phyloP scores from a whole-genome alignment of 805 yeast genomes.

The Candida peoriensis region DNA sequence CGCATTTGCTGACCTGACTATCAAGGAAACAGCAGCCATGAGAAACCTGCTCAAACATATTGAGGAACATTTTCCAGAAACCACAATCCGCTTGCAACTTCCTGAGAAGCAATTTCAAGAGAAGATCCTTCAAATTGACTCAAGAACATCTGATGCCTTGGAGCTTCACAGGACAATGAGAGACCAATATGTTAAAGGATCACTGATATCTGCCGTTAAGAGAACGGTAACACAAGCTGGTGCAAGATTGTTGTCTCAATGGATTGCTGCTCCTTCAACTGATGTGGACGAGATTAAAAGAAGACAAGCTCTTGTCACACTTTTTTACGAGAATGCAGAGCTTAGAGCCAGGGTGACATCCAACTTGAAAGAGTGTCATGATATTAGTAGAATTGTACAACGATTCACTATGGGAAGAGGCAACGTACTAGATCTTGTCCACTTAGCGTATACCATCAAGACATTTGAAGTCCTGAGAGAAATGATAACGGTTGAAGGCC shows the following conservation, averaged over 20 bases:
- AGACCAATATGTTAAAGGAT: conserved; percentile 55
- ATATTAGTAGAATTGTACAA: conserved; percentile 56
- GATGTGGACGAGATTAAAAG: conserved; percentile 46
- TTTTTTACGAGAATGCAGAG: conserved; percentile 30
- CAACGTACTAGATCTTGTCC: conserved; percentile 38
- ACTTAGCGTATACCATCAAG: conserved; percentile 37
- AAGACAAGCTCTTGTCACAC: conserved; percentile 50
- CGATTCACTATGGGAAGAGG: conserved; percentile 47
- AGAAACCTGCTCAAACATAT: conserved; percentile 63
- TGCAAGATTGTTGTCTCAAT: conserved; percentile 66
- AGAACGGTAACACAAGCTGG: conserved; percentile 82
- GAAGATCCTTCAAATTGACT: conserved; percentile 68
- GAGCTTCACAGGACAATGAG: conserved; percentile 62
- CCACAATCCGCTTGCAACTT: conserved; percentile 53
- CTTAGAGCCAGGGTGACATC: conserved; percentile 29
- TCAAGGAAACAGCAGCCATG: conserved; percentile 55
- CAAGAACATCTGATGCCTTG: conserved; percentile 70
- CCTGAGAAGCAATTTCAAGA: conserved; percentile 57
- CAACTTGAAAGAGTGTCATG: conserved; percentile 43
- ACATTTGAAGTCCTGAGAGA: conserved; percentile 27
- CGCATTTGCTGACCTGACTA: conserved; percentile 30
- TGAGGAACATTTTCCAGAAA: conserved; percentile 66
- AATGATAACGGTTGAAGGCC: conserved; percentile 18
- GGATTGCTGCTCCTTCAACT: conserved; percentile 79
- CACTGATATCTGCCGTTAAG: conserved; percentile 63